Percentiles rank a stretch among this genome's conserved stretches.
phyloP scores from a whole-genome alignment of 108 stramenopile genomes.

The Pelagomonas calceolata region DNA sequence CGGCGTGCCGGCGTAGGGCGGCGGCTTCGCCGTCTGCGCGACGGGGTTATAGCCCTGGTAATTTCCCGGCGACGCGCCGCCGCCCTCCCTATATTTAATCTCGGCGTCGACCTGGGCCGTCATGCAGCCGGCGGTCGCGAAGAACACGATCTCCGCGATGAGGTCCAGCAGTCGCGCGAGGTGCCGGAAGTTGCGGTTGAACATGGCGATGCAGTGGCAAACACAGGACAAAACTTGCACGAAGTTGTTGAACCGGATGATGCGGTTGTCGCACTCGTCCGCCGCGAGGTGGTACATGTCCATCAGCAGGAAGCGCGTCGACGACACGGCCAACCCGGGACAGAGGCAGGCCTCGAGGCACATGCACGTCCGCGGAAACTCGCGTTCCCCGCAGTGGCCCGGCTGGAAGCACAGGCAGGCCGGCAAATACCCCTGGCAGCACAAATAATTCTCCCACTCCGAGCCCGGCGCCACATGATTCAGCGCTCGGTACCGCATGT shows the following conservation, averaged over 20 bases:
- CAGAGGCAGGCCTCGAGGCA: not conserved
- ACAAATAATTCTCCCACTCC: slow-evolving; percentile 24
- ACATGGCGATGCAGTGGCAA: slow-evolving; percentile 13
- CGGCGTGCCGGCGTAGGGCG: no score
- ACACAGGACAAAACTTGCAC: slow-evolving; percentile 23
- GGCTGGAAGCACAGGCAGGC: slow-evolving; percentile 10
- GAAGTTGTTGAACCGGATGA: slow-evolving; percentile 34
- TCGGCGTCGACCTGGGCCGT: slow-evolving; percentile 14
- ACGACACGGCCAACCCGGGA: not conserved
- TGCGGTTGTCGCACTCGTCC: slow-evolving; percentile 28
- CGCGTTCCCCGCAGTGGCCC: slow-evolving; percentile 5
- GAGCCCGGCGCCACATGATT: not conserved
- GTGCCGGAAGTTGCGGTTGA: slow-evolving; percentile 9
- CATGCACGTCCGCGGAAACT: slow-evolving; percentile 1
- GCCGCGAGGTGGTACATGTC: not conserved
- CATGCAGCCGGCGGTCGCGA: slow-evolving; percentile 23
- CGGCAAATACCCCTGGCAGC: slow-evolving; percentile 33
- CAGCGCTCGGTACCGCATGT: not conserved
- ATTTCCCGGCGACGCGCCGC: not conserved
- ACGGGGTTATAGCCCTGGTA: no score
- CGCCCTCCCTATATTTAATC: slow-evolving; percentile 1
- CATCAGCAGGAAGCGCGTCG: not conserved
- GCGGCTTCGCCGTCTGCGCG: no score
- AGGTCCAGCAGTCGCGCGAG: slow-evolving; percentile 12
- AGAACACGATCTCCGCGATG: slow-evolving; percentile 20